Percentiles rank a stretch among this genome's conserved stretches.
phyloP scores from a whole-genome alignment of 805 yeast genomes.

The Candida vartiovaarae region DNA sequence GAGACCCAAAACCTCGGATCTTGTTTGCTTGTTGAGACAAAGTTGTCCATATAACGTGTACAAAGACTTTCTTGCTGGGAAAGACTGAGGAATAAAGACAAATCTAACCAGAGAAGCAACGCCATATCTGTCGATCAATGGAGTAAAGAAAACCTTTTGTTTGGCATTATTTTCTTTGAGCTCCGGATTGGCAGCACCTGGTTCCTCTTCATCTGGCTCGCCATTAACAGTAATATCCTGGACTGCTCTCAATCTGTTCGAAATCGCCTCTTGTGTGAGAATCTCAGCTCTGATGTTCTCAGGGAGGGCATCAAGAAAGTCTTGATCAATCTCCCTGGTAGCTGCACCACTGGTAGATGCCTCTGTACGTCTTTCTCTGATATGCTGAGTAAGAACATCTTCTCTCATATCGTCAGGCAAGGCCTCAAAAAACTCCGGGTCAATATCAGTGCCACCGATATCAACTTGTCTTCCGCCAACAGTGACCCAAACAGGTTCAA shows the following conservation, averaged over 20 bases:
- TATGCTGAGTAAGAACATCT: slow-evolving; percentile 82
- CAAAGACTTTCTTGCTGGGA: slow-evolving; percentile 52
- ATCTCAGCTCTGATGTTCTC: slow-evolving; percentile 56
- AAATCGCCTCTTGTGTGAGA: slow-evolving; percentile 46
- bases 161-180: slow-evolving; percentile 24
- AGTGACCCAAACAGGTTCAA: slow-evolving; percentile 60
- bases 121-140: slow-evolving; percentile 70
- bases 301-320: slow-evolving; percentile 76
- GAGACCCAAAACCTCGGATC: slow-evolving; percentile 66
- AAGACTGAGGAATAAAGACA: slow-evolving; percentile 65
- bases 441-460: slow-evolving; percentile 84
- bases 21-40: slow-evolving; percentile 70
- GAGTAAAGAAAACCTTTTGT: slow-evolving; percentile 43
- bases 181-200: slow-evolving; percentile 2
- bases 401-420: slow-evolving; percentile 90
- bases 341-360: slow-evolving; percentile 37
- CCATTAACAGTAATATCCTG: slow-evolving; percentile 1
- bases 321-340: slow-evolving; percentile 67
- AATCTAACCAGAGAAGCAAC: slow-evolving; percentile 65
- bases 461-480: slow-evolving; percentile 79
- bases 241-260: slow-evolving; percentile 24
- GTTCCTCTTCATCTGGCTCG: neutral
- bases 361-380: slow-evolving; percentile 64
- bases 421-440: slow-evolving; percentile 84
- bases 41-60: slow-evolving; percentile 60